A percentile compares a stretch with the other conserved stretches of the same genome.
Conservation (phyloP, 306 rosid species). For the Medicago arabica region DNA sequence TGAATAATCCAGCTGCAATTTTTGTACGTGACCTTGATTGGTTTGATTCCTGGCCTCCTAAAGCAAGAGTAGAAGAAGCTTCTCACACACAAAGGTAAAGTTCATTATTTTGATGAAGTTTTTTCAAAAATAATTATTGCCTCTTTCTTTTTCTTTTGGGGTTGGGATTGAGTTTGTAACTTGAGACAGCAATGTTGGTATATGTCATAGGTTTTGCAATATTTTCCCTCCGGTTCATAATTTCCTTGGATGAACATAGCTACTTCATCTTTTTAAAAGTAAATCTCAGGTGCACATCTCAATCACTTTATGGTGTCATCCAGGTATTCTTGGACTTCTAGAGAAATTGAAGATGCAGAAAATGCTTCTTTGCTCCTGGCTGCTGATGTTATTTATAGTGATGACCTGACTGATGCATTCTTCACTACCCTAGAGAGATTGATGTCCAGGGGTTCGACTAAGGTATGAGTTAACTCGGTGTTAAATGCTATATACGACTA, state of each 20-base stretch:
- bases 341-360: conserved; percentile 72
- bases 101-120: conserved; percentile 14
- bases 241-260: conserved; percentile 14
- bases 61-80: conserved; percentile 50
- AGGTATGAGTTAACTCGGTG: conserved; percentile 52
- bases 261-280: conserved; percentile 7
- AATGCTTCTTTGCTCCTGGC: conserved; percentile 81
- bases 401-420: conserved; percentile 83
- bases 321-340: conserved; percentile 77
- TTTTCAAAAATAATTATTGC: not conserved
- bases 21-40: conserved; percentile 84
- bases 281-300: conserved; percentile 17
- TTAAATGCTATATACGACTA: not conserved
- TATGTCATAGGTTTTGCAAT: not conserved
- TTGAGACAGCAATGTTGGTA: conserved; percentile 14
- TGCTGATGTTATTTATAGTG: conserved; percentile 90
- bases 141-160: conserved; percentile 27
- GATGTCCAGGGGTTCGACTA: conserved; percentile 74
- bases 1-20: conserved; percentile 54
- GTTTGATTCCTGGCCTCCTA: conserved; percentile 85
- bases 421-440: conserved; percentile 66
- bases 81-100: conserved; percentile 54
- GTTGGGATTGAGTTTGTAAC: conserved; percentile 30
- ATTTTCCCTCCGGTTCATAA: conserved; percentile 16
- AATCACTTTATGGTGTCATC: conserved; percentile 41